Base-by-base conservation (phyloP, 768 basidiomycete species). In the Macrolepiota fuliginosa region DNA sequence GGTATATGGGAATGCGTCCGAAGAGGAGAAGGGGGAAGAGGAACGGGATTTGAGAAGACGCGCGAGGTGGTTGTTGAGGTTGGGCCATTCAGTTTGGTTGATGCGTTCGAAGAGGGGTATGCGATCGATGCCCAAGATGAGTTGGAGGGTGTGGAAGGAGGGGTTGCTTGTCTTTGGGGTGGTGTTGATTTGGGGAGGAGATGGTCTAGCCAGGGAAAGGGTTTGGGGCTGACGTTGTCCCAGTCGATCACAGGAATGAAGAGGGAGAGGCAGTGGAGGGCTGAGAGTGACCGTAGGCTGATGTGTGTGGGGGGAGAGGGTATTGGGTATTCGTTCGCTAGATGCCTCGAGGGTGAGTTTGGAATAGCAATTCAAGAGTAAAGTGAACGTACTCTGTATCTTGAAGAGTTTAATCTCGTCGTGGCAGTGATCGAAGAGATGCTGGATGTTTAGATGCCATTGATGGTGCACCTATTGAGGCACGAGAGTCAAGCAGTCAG, bases 241-340 rank as follows among this genome's bases (percentile, higher is more conserved):
- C 59, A 61, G 19, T 61, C 59, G 4, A 61, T 54, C 13, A 61
- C 52, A 3, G 59, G 59, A 22, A 54, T 39, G 17, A 61, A 54
- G 42, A 61, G 59, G 7, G 59, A 61, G 5, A 61, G 19, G 24
- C 47, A 61, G 13, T 61, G 59, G 4, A 61, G 40, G n/a, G 59
- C 52, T n/a, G 51, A 54, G 22, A 47, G 40, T 1, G 39, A 25
- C n/a, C 36, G 9, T 17, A 46, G 45, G 9, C 11, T 25, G 24
- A 61, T 61, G 25, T 61, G 59, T 11, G 39, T 29, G 1, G 59
- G 59, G 12, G 59, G 52, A 29, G 59, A 5, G 27, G 59, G 59
- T 10, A 61, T 54, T 27, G 59, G 59, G 13, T 61, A 61, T 54
- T 53, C 51, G 29, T 61, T 61, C 1, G 27, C 59, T 61, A 24